A percentile compares a stretch with the other conserved stretches of the same genome.
Conservation (phyloP, 352 stramenopile species). For the Pilasporangium apinafurcum region DNA sequence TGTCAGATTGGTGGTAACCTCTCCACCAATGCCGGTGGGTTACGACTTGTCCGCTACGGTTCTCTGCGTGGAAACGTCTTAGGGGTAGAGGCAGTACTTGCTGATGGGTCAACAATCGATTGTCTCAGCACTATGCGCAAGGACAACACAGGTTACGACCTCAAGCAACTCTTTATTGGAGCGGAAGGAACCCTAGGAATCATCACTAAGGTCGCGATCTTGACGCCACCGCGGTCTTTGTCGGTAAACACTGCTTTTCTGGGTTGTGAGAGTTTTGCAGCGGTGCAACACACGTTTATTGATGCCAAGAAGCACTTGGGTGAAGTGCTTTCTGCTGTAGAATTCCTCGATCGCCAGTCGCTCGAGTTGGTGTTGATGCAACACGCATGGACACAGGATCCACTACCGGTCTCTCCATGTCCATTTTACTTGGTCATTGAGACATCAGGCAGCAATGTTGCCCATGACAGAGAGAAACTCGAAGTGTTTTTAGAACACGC, state of each 20-base stretch:
- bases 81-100: slow-evolving; percentile 93
- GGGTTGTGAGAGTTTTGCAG: slow-evolving; percentile 84
- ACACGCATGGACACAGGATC: slow-evolving; percentile 64
- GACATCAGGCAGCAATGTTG: slow-evolving; percentile 72
- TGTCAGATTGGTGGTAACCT: slow-evolving; percentile 97
- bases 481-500: slow-evolving; percentile 47
- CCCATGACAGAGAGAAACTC: slow-evolving; percentile 81
- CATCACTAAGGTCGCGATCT: slow-evolving; percentile 90
- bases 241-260: slow-evolving; percentile 89
- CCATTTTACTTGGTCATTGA: slow-evolving; percentile 91
- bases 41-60: slow-evolving; percentile 92
- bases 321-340: slow-evolving; percentile 94
- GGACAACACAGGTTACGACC: slow-evolving; percentile 97
- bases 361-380: slow-evolving; percentile 83
- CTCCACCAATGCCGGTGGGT: slow-evolving; percentile 92
- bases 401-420: too few species aligned
- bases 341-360: slow-evolving; percentile 93
- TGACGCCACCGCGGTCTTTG: slow-evolving; percentile 57
- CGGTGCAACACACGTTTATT: slow-evolving; percentile 76
- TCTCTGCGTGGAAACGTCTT: slow-evolving; percentile 93
- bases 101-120: slow-evolving; percentile 90
- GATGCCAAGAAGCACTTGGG: slow-evolving; percentile 85
- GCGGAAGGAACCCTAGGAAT: slow-evolving; percentile 95
- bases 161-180: slow-evolving; percentile 97
- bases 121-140: slow-evolving; percentile 92